phyloP scores from a whole-genome alignment of 768 basidiomycete genomes.

The Hericium rajendrae region DNA sequence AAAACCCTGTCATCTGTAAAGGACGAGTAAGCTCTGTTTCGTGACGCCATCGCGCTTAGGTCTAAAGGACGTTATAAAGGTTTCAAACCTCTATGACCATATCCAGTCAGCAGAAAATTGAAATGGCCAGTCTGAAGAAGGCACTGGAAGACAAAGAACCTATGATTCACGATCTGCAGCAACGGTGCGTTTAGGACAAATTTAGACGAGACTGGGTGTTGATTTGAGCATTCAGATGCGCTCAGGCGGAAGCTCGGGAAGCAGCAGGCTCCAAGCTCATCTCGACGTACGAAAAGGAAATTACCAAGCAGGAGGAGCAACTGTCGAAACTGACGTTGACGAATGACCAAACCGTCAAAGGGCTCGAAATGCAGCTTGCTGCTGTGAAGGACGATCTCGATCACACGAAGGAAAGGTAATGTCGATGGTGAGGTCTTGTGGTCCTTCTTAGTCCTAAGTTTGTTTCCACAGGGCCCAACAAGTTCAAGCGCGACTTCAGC shows the following conservation, averaged over 20 bases:
- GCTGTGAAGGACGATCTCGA: slow-evolving; percentile 1
- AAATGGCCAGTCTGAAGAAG: not conserved
- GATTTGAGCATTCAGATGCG: not conserved
- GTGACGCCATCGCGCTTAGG: not conserved
- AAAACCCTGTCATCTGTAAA: slow-evolving; percentile 3
- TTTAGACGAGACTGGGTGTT: too few relatives aligned
- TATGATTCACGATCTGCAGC: not conserved
- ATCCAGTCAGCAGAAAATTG: not conserved
- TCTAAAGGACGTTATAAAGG: too few relatives aligned
- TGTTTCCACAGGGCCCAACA: slow-evolving; percentile 4
- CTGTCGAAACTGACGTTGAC: not conserved
- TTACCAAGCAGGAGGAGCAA: not conserved
- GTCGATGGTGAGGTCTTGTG: not conserved
- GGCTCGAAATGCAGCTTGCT: slow-evolving; percentile 4
- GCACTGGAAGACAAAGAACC: not conserved
- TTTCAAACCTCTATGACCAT: too few relatives aligned
- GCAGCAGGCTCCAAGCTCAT: not conserved
- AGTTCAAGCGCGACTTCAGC: slow-evolving; percentile 21
- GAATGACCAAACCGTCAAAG: not conserved
- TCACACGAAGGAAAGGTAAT: slow-evolving; percentile 6
- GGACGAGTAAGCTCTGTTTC: slow-evolving; percentile 9
- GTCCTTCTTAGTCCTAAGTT: not conserved
- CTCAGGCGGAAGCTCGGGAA: not conserved
- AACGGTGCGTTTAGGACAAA: not conserved
- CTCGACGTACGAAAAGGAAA: not conserved